Base-by-base conservation (phyloP, 116 monocot species). In the Trichopus zeylanicus region DNA sequence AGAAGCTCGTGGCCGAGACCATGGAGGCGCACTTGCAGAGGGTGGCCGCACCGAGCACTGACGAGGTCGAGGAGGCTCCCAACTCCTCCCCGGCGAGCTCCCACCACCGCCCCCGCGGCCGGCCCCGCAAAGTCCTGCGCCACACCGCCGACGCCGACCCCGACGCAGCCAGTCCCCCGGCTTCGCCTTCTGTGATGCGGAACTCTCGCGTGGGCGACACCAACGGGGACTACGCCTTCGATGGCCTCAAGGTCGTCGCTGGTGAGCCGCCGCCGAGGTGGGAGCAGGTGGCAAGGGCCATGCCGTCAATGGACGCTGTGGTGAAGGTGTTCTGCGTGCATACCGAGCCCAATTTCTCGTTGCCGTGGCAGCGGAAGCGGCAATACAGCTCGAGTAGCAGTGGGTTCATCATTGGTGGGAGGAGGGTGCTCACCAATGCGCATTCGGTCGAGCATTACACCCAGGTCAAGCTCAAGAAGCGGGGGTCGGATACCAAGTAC, bases 251-350 rank as follows among this genome's bases (percentile, higher is more conserved):
- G 46, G 49, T 46, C 31, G 35, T 55, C 20, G 38, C 62, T 3
- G 67, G 38, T 8, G 63, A 62, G 29, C 67, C 68, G 21, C 68
- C 68, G 29, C 61, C 69, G 18, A 51, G 22, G 60, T 81, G 86
- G 86, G 81, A 81, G 31, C 72, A 81, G 72, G 81, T 78, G 46
- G 81, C 53, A 21, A 72, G 58, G 69, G 81, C 34, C 0, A 60
- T 75, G 59, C 81, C 81, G 0, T 81, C 78, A 26, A 87, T 87
- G 94, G 94, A 94, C 33, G 89, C 94, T 5, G 94, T 94, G 47
- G 89, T 94, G 15, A 94, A 94, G 78, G 94, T 94, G 59, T 89
- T 94, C 51, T 94, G 94, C 63, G 78, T 83, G 39, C 94, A 94
- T 51, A 94, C 94, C 10, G 94, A 94, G 71, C 94, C 94, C 30